phyloP scores from a whole-genome alignment of 1,284 basidiomycete species.

The Sporisorium sorghi region DNA sequence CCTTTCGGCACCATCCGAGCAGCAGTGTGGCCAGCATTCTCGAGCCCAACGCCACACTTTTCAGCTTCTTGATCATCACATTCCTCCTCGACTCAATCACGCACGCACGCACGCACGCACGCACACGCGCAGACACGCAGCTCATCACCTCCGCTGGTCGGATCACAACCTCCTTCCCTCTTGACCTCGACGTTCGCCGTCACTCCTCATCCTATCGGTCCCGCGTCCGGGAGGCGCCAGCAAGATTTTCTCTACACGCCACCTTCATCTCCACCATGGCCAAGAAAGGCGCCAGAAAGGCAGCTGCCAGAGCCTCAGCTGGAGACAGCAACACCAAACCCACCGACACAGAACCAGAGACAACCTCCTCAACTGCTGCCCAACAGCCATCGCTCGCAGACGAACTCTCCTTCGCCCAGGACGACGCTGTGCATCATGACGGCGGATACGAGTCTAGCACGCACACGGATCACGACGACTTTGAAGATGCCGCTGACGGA shows the following conservation, averaged over 20 bases:
- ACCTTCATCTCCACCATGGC: conserved; percentile 29
- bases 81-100: background rate
- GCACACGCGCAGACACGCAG: too few relatives aligned
- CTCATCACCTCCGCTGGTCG: conserved; percentile 19
- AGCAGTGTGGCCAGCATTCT: background rate
- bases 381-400: conserved; percentile 27
- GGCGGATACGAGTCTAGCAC: conserved; percentile 46
- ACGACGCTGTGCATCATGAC: conserved; percentile 7
- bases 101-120: conserved; percentile 1
- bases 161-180: conserved; percentile 6
- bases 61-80: background rate
- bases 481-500: conserved; percentile 49
- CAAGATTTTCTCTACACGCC: too few relatives aligned
- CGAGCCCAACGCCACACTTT: background rate
- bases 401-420: conserved; percentile 24
- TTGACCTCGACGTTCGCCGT: conserved; percentile 10
- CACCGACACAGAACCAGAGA: conserved; percentile 2
- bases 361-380: conserved; percentile 2
- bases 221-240: too few relatives aligned
- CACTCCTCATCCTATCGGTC: too few relatives aligned
- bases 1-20: conserved; percentile 1
- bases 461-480: conserved; percentile 47
- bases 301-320: conserved; percentile 4
- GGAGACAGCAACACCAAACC: conserved; percentile 12
- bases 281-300: conserved; percentile 20